Base-by-base conservation (phyloP, 139 green algal genomes). In the Picochlorum costavermella region DNA sequence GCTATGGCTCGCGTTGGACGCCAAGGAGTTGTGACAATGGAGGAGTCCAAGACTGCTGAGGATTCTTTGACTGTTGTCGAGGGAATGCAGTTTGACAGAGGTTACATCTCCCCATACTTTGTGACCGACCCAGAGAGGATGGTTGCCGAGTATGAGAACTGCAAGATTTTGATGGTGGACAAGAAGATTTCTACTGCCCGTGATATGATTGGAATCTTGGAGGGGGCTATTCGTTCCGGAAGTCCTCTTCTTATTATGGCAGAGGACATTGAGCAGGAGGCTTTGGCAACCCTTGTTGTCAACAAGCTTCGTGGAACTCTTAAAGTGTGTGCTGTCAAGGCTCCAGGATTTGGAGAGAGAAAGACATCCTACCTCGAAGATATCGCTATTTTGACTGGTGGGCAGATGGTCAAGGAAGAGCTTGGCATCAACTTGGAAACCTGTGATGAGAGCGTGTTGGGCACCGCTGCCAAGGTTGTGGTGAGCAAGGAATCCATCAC, bases 31-130 rank as follows among this genome's bases (percentile, higher is more conserved):
- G 94, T 99, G 49, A 97, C 94, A 61, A 93, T 98, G 86, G 94
- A 99, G 84, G 93, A 98, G 86, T 83, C 66, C 69, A 92, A 92
- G 71, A 96, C 91, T 0, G 90, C 88, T 3, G 92, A 98, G 74
- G 92, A 98, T 87, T 84, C 75, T 75, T 75, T 99, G 56, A 73
- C 93, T 58, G 92, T 99, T 56, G 93, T 98, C 64, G 94, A 99
- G 86, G 94, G 94, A 81, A 99, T 99, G 94, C 87, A 98, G 83
- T 98, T 99, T 75, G 94, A 99, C 65, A 81, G 94, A 61, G 94
- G 94, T 63, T 99, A 95, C 88, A 95, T 98, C 80, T 96, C 86
- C 40, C 94, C 94, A 51, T 98, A 99, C 87, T 98, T 99, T 69
- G 92, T 99, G 43, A 99, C 94, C 53, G 93, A 99, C 83, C 85